A percentile compares a stretch with the other conserved stretches of the same genome.
Conservation (phyloP, 169 alveolate species). For the Fabrea salina region DNA sequence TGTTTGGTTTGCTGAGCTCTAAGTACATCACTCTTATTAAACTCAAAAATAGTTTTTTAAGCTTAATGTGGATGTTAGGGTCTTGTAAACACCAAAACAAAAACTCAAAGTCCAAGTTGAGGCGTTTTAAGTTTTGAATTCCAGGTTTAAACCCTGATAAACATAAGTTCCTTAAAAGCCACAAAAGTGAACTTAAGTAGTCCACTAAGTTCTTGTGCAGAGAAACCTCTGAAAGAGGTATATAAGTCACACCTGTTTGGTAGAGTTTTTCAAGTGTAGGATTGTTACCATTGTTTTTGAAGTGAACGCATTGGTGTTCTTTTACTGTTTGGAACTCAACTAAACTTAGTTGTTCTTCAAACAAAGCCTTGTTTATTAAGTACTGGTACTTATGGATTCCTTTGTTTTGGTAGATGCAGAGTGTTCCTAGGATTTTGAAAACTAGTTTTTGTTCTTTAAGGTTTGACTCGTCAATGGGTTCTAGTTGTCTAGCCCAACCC, state of each 20-base stretch:
- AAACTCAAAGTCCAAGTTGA: background rate
- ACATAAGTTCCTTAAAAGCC: background rate
- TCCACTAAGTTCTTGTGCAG: background rate
- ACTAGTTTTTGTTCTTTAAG: slow-evolving; percentile 6
- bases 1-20: background rate
- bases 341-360: background rate
- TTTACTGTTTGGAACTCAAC: background rate
- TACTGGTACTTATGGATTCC: background rate
- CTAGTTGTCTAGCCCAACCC: slow-evolving; percentile 5
- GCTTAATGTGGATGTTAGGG: background rate
- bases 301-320: background rate
- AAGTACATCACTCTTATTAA: slow-evolving; percentile 6
- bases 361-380: background rate
- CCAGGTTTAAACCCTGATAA: background rate
- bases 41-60: background rate
- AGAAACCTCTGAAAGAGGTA: background rate
- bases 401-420: slow-evolving; percentile 13
- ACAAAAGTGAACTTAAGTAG: background rate
- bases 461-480: background rate
- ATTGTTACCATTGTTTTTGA: background rate
- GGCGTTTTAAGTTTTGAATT: background rate
- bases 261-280: background rate
- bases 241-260: background rate
- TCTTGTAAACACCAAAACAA: background rate
- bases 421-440: background rate